Conservation (phyloP, 2,329 filamentous ascomycete genomes). For the Zopfia rhizophila region DNA sequence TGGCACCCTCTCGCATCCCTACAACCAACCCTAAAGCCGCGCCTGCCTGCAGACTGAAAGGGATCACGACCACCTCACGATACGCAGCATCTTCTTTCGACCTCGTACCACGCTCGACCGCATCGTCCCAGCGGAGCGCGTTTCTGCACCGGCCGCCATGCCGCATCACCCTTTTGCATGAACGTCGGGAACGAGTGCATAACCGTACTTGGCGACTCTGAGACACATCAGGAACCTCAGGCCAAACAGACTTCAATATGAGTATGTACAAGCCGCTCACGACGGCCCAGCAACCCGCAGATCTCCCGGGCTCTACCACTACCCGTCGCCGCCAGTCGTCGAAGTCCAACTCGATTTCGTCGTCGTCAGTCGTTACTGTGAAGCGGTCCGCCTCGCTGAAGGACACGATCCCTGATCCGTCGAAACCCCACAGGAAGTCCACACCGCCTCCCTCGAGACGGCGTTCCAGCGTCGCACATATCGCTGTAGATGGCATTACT, state of each 20-base stretch:
- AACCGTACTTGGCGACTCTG: constrained; percentile 36
- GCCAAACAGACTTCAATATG: constrained; percentile 32
- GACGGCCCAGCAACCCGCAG: constrained; percentile 23
- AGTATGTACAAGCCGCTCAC: constrained; percentile 31
- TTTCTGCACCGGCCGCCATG: constrained; percentile 31
- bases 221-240: constrained; percentile 33
- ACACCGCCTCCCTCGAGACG: constrained; percentile 46
- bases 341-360: constrained; percentile 57
- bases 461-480: constrained; percentile 54
- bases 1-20: too few species aligned
- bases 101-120: too few species aligned
- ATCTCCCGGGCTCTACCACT: constrained; percentile 20
- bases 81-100: too few species aligned
- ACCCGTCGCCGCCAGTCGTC: constrained; percentile 44
- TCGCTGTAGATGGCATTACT: constrained; percentile 50
- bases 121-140: constrained; percentile 20
- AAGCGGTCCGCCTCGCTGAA: constrained; percentile 54
- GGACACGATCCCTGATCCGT: constrained; percentile 41
- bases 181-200: constrained; percentile 27
- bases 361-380: constrained; percentile 54
- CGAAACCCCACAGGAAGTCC: constrained; percentile 36
- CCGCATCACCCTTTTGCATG: constrained; percentile 37
- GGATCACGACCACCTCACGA: too few species aligned
- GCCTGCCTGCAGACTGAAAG: too few species aligned
- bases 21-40: too few species aligned